phyloP scores from a whole-genome alignment of 2,329 filamentous ascomycete genomes.

The Cladosporium sp. region DNA sequence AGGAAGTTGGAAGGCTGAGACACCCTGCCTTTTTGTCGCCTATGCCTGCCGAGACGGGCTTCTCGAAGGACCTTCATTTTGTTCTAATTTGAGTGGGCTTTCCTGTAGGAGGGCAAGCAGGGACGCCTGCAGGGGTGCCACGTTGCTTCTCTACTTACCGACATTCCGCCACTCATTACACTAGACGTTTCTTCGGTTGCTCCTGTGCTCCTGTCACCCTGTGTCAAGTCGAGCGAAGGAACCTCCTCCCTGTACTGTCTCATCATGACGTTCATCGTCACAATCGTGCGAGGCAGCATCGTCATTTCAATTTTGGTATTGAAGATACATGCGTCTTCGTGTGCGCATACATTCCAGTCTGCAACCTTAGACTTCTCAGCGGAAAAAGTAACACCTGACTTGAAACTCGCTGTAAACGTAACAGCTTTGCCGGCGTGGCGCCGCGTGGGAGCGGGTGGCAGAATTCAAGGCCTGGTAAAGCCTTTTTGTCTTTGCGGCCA shows the following conservation, averaged over 20 bases:
- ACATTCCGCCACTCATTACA: not conserved
- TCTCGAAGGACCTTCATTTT: slow-evolving; percentile 12
- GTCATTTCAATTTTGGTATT: not conserved
- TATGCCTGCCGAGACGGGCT: slow-evolving; percentile 10
- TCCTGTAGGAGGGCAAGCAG: not conserved
- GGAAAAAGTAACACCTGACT: not conserved
- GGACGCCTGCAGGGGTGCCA: slow-evolving; percentile 9
- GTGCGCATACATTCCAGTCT: no score
- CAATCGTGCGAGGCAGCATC: not conserved
- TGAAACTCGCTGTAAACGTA: not conserved
- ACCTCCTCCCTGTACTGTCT: not conserved
- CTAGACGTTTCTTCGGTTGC: not conserved
- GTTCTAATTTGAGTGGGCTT: slow-evolving; percentile 1
- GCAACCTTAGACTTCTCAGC: no score
- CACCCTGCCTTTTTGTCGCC: not conserved
- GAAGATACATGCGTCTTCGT: not conserved
- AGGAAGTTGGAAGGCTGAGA: not conserved
- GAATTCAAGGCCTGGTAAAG: not conserved
- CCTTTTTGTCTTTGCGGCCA: not conserved
- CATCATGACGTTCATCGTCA: not conserved
- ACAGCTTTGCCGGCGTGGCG: not conserved
- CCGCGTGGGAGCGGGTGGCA: not conserved
- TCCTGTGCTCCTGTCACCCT: not conserved
- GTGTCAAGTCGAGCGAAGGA: not conserved
- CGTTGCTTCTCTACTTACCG: not conserved